A percentile compares a stretch with the other conserved stretches of the same genome.
Evolutionary conservation across 371 early-diverging fungal genomes (phyloP).

Genomic region (Apophysomyces trapeziformis): DNA sequence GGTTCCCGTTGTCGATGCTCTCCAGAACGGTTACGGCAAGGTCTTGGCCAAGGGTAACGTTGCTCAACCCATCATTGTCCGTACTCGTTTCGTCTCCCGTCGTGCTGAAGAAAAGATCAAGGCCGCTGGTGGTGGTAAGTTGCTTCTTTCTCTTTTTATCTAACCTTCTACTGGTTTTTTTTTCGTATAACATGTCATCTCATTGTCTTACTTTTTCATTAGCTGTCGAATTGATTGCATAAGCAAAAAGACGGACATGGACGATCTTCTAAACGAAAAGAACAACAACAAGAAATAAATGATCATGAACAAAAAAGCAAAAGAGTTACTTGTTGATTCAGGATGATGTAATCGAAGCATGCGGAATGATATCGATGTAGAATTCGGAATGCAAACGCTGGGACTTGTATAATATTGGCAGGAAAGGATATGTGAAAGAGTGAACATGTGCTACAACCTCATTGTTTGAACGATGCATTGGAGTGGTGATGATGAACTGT

Average conservation of each 20-base stretch:
- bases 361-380: too few species aligned
- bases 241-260: slow-evolving; percentile 15
- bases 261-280: too few species aligned
- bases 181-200: not conserved
- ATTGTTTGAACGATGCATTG: too few species aligned
- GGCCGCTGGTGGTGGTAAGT: slow-evolving; percentile 92
- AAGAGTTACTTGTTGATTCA: too few species aligned
- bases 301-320: too few species aligned
- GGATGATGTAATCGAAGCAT: too few species aligned
- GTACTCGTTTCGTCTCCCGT: slow-evolving; percentile 94
- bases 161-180: not conserved
- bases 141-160: not conserved
- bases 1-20: slow-evolving; percentile 94
- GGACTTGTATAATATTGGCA: too few species aligned
- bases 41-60: slow-evolving; percentile 97
- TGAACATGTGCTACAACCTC: too few species aligned
- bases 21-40: slow-evolving; percentile 95
- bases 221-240: slow-evolving; percentile 58
- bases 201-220: not conserved
- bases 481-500: too few species aligned
- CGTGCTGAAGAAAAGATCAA: slow-evolving; percentile 99
- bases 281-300: too few species aligned
- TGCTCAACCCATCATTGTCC: slow-evolving; percentile 97
- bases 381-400: too few species aligned
- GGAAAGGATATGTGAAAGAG: too few species aligned